phyloP scores from a whole-genome alignment of 805 yeast species.

The Starmerella apicola region DNA sequence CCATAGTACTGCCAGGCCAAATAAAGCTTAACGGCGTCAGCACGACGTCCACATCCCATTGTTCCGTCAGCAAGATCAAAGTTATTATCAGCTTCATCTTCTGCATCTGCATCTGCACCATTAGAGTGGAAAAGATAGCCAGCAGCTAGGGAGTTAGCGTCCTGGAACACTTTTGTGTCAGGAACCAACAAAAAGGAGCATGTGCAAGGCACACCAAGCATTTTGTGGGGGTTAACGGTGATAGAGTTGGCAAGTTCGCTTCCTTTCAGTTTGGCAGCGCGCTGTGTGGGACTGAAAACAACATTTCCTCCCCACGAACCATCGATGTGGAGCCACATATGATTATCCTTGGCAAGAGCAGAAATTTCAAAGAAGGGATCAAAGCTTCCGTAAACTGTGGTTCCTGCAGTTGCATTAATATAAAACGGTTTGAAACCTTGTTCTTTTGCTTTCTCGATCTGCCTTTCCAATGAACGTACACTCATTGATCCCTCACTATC shows the following conservation, averaged over 20 bases:
- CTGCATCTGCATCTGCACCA: constrained; percentile 28
- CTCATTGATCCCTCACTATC: constrained; percentile 46
- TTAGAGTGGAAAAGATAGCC: constrained; percentile 68
- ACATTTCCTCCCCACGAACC: constrained; percentile 90
- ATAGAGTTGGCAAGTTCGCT: constrained; percentile 57
- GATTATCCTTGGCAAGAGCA: constrained; percentile 38
- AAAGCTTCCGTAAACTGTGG: constrained; percentile 76
- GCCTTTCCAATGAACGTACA: constrained; percentile 33
- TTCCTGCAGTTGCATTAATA: constrained; percentile 76
- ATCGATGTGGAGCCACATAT: constrained; percentile 72
- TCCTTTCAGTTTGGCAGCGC: constrained; percentile 39
- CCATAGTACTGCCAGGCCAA: constrained; percentile 78
- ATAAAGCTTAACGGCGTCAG: constrained; percentile 69
- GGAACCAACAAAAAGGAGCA: constrained; percentile 65
- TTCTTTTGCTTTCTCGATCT: constrained; percentile 33
- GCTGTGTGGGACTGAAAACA: constrained; percentile 44
- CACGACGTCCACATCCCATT: constrained; percentile 82
- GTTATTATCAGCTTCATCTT: constrained; percentile 36
- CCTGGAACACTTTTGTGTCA: constrained; percentile 49
- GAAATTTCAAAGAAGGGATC: constrained; percentile 53
- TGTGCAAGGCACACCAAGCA: constrained; percentile 68
- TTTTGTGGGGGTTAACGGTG: constrained; percentile 75
- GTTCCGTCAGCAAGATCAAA: constrained; percentile 80
- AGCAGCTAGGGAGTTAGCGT: constrained; percentile 64
- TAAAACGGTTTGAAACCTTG: constrained; percentile 64